phyloP scores from a whole-genome alignment of 805 yeast genomes.

The Pichia eremophila region DNA sequence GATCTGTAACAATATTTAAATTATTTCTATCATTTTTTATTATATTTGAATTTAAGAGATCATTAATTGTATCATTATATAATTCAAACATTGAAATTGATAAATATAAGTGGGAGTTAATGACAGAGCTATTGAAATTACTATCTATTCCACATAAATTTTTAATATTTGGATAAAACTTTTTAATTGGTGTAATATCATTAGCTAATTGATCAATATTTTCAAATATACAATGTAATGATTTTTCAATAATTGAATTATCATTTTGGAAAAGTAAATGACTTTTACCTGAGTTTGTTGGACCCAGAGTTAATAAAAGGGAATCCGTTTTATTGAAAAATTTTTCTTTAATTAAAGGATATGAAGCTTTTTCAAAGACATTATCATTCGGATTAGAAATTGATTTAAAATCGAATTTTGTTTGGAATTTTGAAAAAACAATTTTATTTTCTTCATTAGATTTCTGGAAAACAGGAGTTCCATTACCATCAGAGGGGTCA shows the following conservation, averaged over 20 bases:
- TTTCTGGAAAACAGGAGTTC: slow-evolving; percentile 9
- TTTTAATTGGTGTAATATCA: slow-evolving; percentile 1
- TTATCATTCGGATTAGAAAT: slow-evolving; percentile 8
- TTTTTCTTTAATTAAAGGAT: slow-evolving; percentile 25
- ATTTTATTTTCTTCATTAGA: slow-evolving; percentile 15
- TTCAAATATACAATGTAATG: slow-evolving; percentile 19
- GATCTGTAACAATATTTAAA: slow-evolving; percentile 34
- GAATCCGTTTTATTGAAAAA: slow-evolving; percentile 30
- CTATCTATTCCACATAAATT: not conserved
- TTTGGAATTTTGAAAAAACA: slow-evolving; percentile 18
- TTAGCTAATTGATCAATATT: slow-evolving; percentile 5
- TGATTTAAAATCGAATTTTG: slow-evolving; percentile 20
- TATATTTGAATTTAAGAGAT: slow-evolving; percentile 20
- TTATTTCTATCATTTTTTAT: slow-evolving; percentile 17
- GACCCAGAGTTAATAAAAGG: slow-evolving; percentile 40
- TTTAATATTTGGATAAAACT: slow-evolving; percentile 6
- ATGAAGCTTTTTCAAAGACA: slow-evolving; percentile 21
- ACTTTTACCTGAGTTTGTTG: slow-evolving; percentile 44
- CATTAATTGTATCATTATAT: slow-evolving; percentile 37
- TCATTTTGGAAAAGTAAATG: slow-evolving; percentile 29
- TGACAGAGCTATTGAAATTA: not conserved
- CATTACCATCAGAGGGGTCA: not conserved
- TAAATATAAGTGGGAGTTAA: slow-evolving; percentile 11
- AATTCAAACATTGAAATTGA: slow-evolving; percentile 46
- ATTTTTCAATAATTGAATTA: slow-evolving; percentile 9